These are phyloP conservation scores for Starmerella etchellsii DNA, from an alignment of 805 yeast genomes.

Conservation along the genomic window DNA sequence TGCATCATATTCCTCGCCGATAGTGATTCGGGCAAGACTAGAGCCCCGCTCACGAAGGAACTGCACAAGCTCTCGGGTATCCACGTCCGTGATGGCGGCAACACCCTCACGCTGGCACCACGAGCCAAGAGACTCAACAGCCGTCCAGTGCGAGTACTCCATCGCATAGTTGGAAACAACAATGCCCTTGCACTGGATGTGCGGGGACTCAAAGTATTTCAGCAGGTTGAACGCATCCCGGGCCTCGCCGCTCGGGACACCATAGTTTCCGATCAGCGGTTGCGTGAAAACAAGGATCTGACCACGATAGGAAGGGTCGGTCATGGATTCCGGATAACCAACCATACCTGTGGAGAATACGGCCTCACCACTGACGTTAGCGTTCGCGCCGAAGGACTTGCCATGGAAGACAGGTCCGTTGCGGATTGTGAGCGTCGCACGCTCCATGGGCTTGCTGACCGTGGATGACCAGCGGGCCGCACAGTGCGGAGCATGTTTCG, in stretches of 20 bases:
- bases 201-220: slow-evolving; percentile 84
- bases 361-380: slow-evolving; percentile 89
- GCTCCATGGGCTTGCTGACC: slow-evolving; percentile 30
- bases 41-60: slow-evolving; percentile 94
- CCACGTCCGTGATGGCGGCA: slow-evolving; percentile 93
- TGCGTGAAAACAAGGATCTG: slow-evolving; percentile 95
- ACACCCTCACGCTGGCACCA: slow-evolving; percentile 97
- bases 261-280: slow-evolving; percentile 95
- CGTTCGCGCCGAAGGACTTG: slow-evolving; percentile 89
- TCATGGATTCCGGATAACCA: slow-evolving; percentile 97
- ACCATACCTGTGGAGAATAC: slow-evolving; percentile 96
- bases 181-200: slow-evolving; percentile 86
- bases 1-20: slow-evolving; percentile 85
- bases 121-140: slow-evolving; percentile 84
- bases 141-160: slow-evolving; percentile 98
- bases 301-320: slow-evolving; percentile 96
- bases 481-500: no score
- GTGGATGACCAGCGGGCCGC: no score
- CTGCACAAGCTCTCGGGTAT: slow-evolving; percentile 87
- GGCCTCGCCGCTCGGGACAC: slow-evolving; percentile 77
- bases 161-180: slow-evolving; percentile 93
- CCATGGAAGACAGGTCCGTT: slow-evolving; percentile 92
- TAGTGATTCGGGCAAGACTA: slow-evolving; percentile 74
- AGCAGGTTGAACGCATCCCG: slow-evolving; percentile 76
- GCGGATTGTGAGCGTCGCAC: slow-evolving; percentile 82